These are phyloP conservation scores for Dicorynia guianensis DNA, from an alignment of 306 rosid genomes.

Conservation along the genomic window DNA sequence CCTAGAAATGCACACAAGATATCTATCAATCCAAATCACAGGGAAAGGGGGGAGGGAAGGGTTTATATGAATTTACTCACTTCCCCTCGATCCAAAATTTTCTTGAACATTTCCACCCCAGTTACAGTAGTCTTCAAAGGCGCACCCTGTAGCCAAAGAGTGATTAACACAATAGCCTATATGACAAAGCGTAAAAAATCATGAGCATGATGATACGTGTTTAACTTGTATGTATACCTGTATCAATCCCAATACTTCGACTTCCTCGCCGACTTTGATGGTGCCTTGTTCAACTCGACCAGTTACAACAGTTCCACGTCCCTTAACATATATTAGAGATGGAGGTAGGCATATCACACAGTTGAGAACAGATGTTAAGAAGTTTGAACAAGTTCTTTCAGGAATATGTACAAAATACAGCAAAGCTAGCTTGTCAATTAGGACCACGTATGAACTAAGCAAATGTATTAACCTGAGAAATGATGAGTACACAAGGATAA, in stretches of 20 bases:
- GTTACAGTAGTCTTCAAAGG: conserved; percentile 86
- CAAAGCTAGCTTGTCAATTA: neutral
- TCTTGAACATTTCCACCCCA: conserved; percentile 93
- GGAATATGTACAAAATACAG: neutral
- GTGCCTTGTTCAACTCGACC: conserved; percentile 95
- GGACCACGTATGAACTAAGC: neutral
- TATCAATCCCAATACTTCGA: conserved; percentile 79
- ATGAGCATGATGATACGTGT: conserved; percentile 10
- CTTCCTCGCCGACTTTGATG: conserved; percentile 92
- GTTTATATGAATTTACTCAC: conserved; percentile 58
- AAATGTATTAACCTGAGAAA: neutral
- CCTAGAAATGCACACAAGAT: conserved; percentile 55
- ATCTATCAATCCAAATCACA: conserved; percentile 27
- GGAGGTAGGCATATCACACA: neutral
- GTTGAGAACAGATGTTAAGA: neutral
- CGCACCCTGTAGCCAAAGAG: conserved; percentile 51
- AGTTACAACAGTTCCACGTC: conserved; percentile 96
- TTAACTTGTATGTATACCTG: conserved; percentile 51
- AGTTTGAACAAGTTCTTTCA: conserved; percentile 9
- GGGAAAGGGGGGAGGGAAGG: neutral
- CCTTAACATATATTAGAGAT: conserved; percentile 52
- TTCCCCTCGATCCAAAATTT: conserved; percentile 80
- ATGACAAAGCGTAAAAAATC: conserved; percentile 25
- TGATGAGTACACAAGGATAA: neutral
- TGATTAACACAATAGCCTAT: conserved; percentile 34